Evolutionary conservation across 2,329 filamentous ascomycete species (phyloP), one percentile per base, ranked within the genome.

Genomic region (Amauroascus niger): DNA sequence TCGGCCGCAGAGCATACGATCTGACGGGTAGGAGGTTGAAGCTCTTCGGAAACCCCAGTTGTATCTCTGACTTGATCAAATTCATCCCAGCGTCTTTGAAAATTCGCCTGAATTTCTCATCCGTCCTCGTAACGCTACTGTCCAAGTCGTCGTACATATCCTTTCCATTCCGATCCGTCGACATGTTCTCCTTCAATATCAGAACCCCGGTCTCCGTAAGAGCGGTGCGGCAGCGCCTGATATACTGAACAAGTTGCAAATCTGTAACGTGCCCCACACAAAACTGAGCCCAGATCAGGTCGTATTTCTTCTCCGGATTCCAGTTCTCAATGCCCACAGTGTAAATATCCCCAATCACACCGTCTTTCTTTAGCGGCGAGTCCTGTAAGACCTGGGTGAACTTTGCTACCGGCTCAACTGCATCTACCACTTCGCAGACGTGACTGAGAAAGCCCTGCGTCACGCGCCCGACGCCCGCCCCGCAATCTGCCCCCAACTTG

Each of bases 201-300:
- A 91, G 80, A 45, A 75, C 63, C 1, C 73, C 74, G 9, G 59
- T 64, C 16, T 67, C 52, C 46, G 67, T 61, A 57, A 85, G 62
- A 0, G 73, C 74, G 0, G 67, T 61, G 46, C 76, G 77, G 65
- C 87, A 87, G 24, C 80, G 75, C 53, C 71, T 61, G 14, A 96
- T 69, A 63, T 84, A 95, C 1, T 71, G 72, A 0, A 86, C 74
- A 3, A 96, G 66, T 66, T 94, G 82, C 6, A 69, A 70, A 65
- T 95, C 88, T 0, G 80, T 88, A 52, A 95, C 72, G 67, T 96
- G 85, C 22, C 87, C 86, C 6, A 91, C 69, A 68, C 89, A 96
- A 89, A 90, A 95, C 69, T 96, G 90, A 50, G 80, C 84, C 87
- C 88, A 95, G 57, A 96, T 82, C 44, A 95, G 68, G 65, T 90